Percentiles rank a stretch among this genome's conserved stretches.
Conservation (phyloP, 192 early-diverging fungal genomes). For the Umbelopsis sp. region DNA sequence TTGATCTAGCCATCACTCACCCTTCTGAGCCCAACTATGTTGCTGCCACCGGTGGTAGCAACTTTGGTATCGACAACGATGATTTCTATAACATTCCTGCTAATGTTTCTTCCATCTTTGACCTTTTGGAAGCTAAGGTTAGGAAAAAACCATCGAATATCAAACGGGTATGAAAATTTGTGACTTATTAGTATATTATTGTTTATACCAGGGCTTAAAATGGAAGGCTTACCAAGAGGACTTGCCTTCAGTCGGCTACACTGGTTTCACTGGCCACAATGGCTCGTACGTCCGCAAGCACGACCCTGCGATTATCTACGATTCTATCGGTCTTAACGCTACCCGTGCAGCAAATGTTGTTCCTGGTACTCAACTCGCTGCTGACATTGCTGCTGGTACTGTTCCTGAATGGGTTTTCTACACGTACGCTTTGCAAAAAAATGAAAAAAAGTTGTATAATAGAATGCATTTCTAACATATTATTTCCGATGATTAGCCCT, state of each 20-base stretch:
- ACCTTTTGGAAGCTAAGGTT: conserved; percentile 29
- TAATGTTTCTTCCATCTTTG: conserved; percentile 33
- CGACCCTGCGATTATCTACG: conserved; percentile 32
- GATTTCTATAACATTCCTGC: conserved; percentile 42
- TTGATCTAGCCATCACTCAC: conserved; percentile 40
- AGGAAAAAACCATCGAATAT: neutral
- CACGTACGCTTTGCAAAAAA: neutral
- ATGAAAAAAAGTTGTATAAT: neutral
- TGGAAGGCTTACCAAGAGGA: conserved; percentile 39
- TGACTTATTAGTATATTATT: neutral
- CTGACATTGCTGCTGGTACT: neutral
- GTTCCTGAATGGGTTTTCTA: conserved; percentile 11
- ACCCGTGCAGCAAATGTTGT: conserved; percentile 24
- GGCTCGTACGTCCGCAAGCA: conserved; percentile 34
- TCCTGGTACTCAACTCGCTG: neutral
- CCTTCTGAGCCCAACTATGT: conserved; percentile 80
- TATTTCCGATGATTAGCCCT: conserved; percentile 45
- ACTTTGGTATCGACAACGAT: conserved; percentile 49
- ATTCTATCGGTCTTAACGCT: conserved; percentile 23
- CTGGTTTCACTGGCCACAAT: conserved; percentile 14
- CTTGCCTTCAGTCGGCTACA: conserved; percentile 27
- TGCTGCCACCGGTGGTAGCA: conserved; percentile 52
- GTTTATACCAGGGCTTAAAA: neutral
- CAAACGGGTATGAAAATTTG: neutral
- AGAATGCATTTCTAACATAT: neutral